These are phyloP conservation scores for Alloteropsis semialata DNA, from an alignment of 176 grass and related monocot species.

Conservation along the genomic window DNA sequence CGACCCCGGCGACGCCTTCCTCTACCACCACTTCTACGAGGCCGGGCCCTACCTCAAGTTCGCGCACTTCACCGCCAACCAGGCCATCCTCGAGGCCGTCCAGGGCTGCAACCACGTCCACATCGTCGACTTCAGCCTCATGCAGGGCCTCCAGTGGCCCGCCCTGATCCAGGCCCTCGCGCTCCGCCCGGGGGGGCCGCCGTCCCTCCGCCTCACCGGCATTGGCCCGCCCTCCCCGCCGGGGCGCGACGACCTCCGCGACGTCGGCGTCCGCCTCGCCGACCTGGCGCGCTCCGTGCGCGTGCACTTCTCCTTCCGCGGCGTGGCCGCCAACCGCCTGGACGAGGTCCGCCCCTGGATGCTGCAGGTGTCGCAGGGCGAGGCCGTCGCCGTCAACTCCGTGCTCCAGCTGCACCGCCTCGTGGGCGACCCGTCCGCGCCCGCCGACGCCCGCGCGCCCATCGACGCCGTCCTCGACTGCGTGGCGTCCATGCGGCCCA, in stretches of 20 bases:
- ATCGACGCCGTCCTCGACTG: constrained; percentile 70
- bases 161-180: constrained; percentile 88
- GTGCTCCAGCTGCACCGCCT: constrained; percentile 94
- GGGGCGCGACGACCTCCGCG: constrained; percentile 73
- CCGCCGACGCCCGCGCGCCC: constrained; percentile 20
- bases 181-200: constrained; percentile 76
- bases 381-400: constrained; percentile 81
- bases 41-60: constrained; percentile 95
- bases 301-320: constrained; percentile 86
- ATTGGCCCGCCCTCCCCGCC: constrained; percentile 78
- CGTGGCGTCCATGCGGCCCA: constrained; percentile 55
- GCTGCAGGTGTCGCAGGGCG: constrained; percentile 61
- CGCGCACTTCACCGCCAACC: constrained; percentile 96
- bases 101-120: constrained; percentile 60
- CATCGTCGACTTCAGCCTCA: constrained; percentile 90
- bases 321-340: constrained; percentile 71
- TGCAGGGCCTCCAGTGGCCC: constrained; percentile 97
- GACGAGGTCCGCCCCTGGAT: constrained; percentile 86
- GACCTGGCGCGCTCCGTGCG: constrained; percentile 78
- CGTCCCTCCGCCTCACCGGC: constrained; percentile 79
- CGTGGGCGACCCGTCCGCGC: constrained; percentile 25
- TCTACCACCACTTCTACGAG: constrained; percentile 96
- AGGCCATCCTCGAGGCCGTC: constrained; percentile 91
- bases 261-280: constrained; percentile 75
- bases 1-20: constrained; percentile 39